phyloP scores from a whole-genome alignment of 495 filamentous ascomycete species.

The Penicillium antarcticum region DNA sequence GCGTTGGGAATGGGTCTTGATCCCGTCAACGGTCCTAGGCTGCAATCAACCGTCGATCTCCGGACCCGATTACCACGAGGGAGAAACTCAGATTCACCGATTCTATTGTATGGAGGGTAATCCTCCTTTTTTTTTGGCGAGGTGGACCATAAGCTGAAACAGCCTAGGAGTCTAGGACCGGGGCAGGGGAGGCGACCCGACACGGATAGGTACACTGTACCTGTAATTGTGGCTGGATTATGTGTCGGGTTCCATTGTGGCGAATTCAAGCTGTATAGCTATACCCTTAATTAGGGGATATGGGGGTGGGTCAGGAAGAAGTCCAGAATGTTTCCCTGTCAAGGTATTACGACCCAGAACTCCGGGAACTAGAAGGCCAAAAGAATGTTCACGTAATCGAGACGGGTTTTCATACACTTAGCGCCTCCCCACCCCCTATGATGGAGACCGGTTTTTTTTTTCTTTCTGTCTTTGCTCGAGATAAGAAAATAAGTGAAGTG shows the following conservation, averaged over 20 bases:
- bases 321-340: background rate
- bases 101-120: background rate
- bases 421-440: constrained; percentile 11
- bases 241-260: constrained; percentile 4
- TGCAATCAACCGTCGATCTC: background rate
- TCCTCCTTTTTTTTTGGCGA: background rate
- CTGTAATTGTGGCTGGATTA: background rate
- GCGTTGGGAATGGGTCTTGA: constrained; percentile 3
- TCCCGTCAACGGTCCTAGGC: constrained; percentile 2
- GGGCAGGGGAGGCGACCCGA: background rate
- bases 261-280: constrained; percentile 3
- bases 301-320: constrained; percentile 2
- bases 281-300: constrained; percentile 3
- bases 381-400: constrained; percentile 42
- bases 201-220: background rate
- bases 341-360: constrained; percentile 9
- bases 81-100: background rate
- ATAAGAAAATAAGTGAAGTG: background rate
- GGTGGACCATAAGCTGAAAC: constrained; percentile 7
- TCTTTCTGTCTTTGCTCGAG: background rate
- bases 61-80: constrained; percentile 9
- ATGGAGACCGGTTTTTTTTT: background rate
- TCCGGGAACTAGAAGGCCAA: constrained; percentile 33
- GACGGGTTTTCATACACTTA: constrained; percentile 21
- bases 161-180: background rate